Conservation (phyloP, 2,329 filamentous ascomycete genomes). For the Lasiodiplodia theobromae region DNA sequence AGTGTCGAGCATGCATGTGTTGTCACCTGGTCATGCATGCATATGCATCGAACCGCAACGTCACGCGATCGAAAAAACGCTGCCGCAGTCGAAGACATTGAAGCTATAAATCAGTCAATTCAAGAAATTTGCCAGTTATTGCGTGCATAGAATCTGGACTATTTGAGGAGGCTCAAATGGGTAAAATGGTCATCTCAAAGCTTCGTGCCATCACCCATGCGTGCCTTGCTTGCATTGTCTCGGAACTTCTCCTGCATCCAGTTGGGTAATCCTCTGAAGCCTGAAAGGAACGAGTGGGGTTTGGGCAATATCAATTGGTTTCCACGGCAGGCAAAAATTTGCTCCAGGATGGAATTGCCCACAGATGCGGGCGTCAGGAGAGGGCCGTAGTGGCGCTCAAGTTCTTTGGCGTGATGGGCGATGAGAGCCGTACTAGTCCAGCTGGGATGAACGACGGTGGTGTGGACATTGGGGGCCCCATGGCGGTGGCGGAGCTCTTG, state of each 20-base stretch:
- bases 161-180: no score
- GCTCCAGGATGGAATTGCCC: slow-evolving; percentile 50
- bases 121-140: background rate
- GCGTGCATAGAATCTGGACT: background rate
- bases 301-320: slow-evolving; percentile 51
- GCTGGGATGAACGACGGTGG: slow-evolving; percentile 52
- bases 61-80: background rate
- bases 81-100: background rate
- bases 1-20: background rate
- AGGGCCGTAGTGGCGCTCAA: slow-evolving; percentile 37
- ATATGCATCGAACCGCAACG: background rate
- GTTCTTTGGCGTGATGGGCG: slow-evolving; percentile 37
- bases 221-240: slow-evolving; percentile 31
- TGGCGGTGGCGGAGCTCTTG: slow-evolving; percentile 50
- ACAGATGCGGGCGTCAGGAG: slow-evolving; percentile 51
- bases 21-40: slow-evolving; percentile 4
- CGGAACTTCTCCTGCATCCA: slow-evolving; percentile 56
- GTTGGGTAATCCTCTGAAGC: slow-evolving; percentile 53
- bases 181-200: background rate
- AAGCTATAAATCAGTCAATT: background rate
- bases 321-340: slow-evolving; percentile 48
- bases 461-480: slow-evolving; percentile 50
- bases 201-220: background rate
- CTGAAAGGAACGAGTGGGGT: slow-evolving; percentile 34
- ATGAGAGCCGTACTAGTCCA: slow-evolving; percentile 53